Evolutionary conservation across 441 rosid species (phyloP), one percentile per base, ranked within the genome.

Genomic region (Brassica balearica): DNA sequence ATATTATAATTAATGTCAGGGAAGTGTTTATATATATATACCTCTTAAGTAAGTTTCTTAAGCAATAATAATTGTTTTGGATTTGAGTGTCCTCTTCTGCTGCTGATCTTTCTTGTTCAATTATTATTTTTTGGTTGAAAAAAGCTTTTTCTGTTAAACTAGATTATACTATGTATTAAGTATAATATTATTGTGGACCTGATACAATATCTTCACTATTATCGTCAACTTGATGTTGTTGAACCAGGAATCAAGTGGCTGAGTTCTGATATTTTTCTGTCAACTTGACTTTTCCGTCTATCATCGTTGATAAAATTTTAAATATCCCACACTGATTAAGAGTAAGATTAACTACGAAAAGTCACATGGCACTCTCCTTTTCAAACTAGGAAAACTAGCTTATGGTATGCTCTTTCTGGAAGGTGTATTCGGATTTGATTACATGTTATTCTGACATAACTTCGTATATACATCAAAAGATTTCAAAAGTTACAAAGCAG

Each of bases 1-100:
- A 4, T 27, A 25, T 58, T 36, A 59, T 71, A 19, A 56, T 56
- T 48, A 53, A 70, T 60, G 22, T 56, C 36, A 55, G 14, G 10
- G 8, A 15, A 71, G n/a, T 71, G 76, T 65, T 77, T 71, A 71
- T 17, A 17, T 17, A 68, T 2, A 23, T 38, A 38, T 7, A 48
- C 29, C 0, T 15, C 4, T 19, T 34, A 76, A 38, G 65, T 77
- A 70, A 23, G 75, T 48, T 23, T 23, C 3, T 23, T 23, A 23
- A 23, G 25, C 25, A 23, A 3, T 23, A 23, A 23, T 23, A 29
- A 29, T 4, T 29, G 34, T 29, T 29, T 29, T 29, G 34, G 34
- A 29, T 29, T 29, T 29, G 34, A 29, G 1, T 29, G 34, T 29
- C 34, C 34, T 29, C 34, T 29, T 29, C 34, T 29, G 34, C 34